A percentile compares a stretch with the other conserved stretches of the same genome.
Conservation (phyloP, 257 asterid species). For the Orobanche coerulescens region DNA sequence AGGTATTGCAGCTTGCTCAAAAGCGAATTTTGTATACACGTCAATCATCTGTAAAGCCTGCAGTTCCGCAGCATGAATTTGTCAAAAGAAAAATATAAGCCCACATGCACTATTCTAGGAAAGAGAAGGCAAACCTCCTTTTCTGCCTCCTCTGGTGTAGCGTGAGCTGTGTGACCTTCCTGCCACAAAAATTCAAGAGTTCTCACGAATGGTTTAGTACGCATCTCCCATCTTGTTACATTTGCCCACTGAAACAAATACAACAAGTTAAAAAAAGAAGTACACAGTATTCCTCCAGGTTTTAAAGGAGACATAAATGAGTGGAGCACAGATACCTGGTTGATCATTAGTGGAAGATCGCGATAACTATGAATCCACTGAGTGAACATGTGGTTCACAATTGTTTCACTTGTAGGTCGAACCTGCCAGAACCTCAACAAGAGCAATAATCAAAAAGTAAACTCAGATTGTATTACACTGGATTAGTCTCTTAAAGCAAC, state of each 20-base stretch:
- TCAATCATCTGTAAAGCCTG: slow-evolving; percentile 98
- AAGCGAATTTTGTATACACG: slow-evolving; percentile 79
- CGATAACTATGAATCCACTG: slow-evolving; percentile 99
- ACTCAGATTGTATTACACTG: slow-evolving; percentile 34
- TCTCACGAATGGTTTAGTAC: slow-evolving; percentile 89
- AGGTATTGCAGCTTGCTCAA: slow-evolving; percentile 98
- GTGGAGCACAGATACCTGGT: slow-evolving; percentile 52
- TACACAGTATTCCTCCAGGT: neutral
- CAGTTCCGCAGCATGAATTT: slow-evolving; percentile 32
- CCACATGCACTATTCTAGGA: slow-evolving; percentile 1
- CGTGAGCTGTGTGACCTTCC: slow-evolving; percentile 99
- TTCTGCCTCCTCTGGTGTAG: slow-evolving; percentile 88
- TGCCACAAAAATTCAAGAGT: slow-evolving; percentile 98
- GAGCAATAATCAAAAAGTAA: slow-evolving; percentile 54
- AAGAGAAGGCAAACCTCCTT: slow-evolving; percentile 53
- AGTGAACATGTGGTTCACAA: slow-evolving; percentile 98
- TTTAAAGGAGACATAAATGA: slow-evolving; percentile 11
- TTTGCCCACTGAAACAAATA: slow-evolving; percentile 77
- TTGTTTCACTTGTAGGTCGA: slow-evolving; percentile 98
- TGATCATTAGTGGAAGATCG: slow-evolving; percentile 97
- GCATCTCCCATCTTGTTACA: slow-evolving; percentile 99
- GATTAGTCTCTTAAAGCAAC: slow-evolving; percentile 7
- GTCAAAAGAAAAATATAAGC: slow-evolving; percentile 28
- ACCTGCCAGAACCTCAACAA: slow-evolving; percentile 97
- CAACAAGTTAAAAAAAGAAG: slow-evolving; percentile 10